Evolutionary conservation across 1,284 basidiomycete species (phyloP), one percentile per base, ranked within the genome.

Genomic region (Cryptococcus wingfieldii): DNA sequence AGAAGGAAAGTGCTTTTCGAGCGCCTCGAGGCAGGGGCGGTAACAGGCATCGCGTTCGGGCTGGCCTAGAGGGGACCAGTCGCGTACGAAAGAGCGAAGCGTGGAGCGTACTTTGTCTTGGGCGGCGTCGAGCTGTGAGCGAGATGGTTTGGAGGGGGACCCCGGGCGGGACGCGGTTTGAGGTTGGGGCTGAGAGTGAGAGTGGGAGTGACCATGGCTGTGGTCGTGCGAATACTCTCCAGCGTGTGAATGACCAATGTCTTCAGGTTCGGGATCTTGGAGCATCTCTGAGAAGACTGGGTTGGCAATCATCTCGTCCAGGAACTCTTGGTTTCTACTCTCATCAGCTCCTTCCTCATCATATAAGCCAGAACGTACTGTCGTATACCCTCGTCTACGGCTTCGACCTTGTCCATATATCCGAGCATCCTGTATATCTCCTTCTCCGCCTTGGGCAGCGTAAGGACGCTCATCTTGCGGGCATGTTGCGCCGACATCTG

Each of bases 71-170:
- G 80, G 81, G 55, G 87, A 88, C 92, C 92, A 96, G 67, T 95
- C 92, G 13, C 91, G 82, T 9, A 92, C 91, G 53, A 94, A 86
- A 64, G 93, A 90, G 67, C 93, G 90, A 41, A 96, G 76, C 0
- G 90, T 94, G 67, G 89, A 91, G 56, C 90, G 80, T 27, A 96
- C 79, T 68, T 94, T 94, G 74, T 95, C 77, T 54, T 75, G 71
- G 8, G 66, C 61, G 27, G 66, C 51, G 56, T 74, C 69, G n/a
- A 60, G 60, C 39, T 68, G 65, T 0, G 60, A 46, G 31, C 53
- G 47, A 44, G 43, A 42, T 27, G 38, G 54, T 53, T 51, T 48
- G 14, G 25, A 38, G 23, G 23, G 23, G 23, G 23, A 23, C 23
- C 27, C 38, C 43, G 34, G 34, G 50, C 43, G 38, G 37, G 49